Base-by-base conservation (phyloP, 345 rosid species). In the Dovyalis caffra region DNA sequence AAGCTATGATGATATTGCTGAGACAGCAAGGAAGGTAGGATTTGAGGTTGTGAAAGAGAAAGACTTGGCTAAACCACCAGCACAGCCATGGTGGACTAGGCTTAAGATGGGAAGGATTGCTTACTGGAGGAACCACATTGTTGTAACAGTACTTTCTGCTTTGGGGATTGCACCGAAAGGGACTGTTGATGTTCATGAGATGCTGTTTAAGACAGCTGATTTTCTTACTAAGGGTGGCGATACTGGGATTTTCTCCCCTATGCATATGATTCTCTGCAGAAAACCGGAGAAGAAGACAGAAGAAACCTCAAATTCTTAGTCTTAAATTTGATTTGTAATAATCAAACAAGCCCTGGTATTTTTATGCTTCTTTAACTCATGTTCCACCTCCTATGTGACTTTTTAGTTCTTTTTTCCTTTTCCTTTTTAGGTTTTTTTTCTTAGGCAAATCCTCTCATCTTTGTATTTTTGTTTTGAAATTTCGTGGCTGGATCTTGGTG, bases 191-290 rank as follows among this genome's bases (percentile, higher is more conserved):
- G 99, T 95, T 63, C 99, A 95, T 76, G 91, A 92, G 69, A 91
- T 95, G 97, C 90, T 95, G 32, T 91, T 89, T 78, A 85, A 86
- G 81, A 90, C 97, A 8, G 99, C 97, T 14, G 94, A 91, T 85
- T 83, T 85, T 72, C 85, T 95, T 82, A 91, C 91, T 25, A 81
- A 79, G 62, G 99, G 97, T 0, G 99, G 97, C 3, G 97, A 95
- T 68, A 83, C 86, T 43, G 99, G 89, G n/a, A 95, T 95, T 21
- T 95, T 95, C 85, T 49, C 88, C 33, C 99, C 99, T 32, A 95
- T 95, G 99, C 92, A 95, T 79, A 92, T 95, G 97, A 80, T 92
- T 60, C 97, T 95, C 81, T 89, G 92, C 85, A 88, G 91, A 77
- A 95, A 95, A 73, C 99, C 97, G 15, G 87, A 77, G 79, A 70